Conservation (phyloP, 352 stramenopile species). For the Phytophthora parvispora region DNA sequence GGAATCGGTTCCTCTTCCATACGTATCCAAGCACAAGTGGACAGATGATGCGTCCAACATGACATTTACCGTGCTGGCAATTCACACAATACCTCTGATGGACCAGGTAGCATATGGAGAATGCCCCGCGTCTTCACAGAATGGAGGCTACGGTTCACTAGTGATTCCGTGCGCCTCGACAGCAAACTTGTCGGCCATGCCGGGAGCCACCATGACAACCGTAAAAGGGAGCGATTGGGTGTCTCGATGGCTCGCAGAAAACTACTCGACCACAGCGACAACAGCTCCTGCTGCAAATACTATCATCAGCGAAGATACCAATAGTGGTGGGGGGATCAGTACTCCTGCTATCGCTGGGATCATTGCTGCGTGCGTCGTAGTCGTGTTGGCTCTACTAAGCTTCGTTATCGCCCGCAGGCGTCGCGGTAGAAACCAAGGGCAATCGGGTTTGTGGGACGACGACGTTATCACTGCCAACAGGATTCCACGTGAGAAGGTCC, state of each 20-base stretch:
- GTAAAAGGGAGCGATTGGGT: conserved; percentile 1
- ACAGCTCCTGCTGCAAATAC: neutral
- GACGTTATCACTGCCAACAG: conserved; percentile 17
- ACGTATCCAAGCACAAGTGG: neutral
- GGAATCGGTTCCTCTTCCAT: neutral
- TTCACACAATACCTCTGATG: neutral
- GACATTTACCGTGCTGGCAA: neutral
- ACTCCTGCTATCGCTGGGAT: neutral
- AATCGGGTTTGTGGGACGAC: conserved; percentile 15
- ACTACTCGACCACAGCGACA: neutral
- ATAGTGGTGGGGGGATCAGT: neutral
- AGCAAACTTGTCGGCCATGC: neutral
- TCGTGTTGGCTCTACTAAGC: neutral
- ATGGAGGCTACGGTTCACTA: neutral
- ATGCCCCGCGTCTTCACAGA: neutral
- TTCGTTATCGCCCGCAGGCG: neutral
- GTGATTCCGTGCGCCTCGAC: neutral
- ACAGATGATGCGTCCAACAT: neutral
- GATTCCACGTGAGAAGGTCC: conserved; percentile 17
- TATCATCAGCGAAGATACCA: neutral
- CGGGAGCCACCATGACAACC: neutral
- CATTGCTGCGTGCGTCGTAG: neutral
- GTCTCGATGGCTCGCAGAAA: neutral
- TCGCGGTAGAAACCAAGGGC: neutral
- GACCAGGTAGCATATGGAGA: neutral